Evolutionary conservation across 106 monocot genomes (phyloP).

Genomic region (Xerophyta viscosa): DNA sequence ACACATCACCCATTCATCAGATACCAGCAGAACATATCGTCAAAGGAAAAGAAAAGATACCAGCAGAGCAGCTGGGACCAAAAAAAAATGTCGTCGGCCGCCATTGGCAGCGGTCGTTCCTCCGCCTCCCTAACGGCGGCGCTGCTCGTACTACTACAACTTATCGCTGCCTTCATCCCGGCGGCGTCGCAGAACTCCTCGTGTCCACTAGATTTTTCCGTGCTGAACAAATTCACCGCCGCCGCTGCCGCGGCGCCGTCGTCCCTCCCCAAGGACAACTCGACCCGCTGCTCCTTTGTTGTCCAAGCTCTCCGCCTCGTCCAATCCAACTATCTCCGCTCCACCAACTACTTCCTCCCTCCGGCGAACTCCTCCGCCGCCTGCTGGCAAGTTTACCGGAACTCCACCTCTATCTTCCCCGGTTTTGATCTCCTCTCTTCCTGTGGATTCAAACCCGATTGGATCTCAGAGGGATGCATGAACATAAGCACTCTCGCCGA

Average conservation of each 20-base stretch:
- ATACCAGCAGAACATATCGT: no score
- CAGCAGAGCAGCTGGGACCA: no score
- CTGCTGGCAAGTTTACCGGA: constrained; percentile 36
- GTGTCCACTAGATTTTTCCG: constrained; percentile 67
- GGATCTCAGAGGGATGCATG: constrained; percentile 62
- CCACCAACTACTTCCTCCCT: constrained; percentile 46
- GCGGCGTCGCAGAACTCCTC: no score
- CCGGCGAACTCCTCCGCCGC: constrained; percentile 30
- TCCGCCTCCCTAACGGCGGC: no score
- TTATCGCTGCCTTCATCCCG: no score
- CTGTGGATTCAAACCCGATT: constrained; percentile 44
- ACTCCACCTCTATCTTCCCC: constrained; percentile 19
- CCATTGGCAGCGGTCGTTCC: no score
- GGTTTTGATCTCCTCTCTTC: constrained; percentile 29
- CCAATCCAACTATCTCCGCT: constrained; percentile 44
- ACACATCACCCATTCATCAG: no score
- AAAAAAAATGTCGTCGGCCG: no score
- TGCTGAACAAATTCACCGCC: constrained; percentile 34
- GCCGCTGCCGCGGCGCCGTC: constrained; percentile 9
- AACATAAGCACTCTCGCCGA: constrained; percentile 48
- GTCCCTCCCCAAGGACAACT: constrained; percentile 5
- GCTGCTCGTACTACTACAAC: no score
- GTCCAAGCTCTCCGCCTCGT: constrained; percentile 45
- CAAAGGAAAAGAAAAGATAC: no score
- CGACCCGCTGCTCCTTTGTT: constrained; percentile 34